Percentiles rank a stretch among this genome's conserved stretches.
phyloP scores from a whole-genome alignment of 495 filamentous ascomycete genomes.

The Aspergillus affinis region DNA sequence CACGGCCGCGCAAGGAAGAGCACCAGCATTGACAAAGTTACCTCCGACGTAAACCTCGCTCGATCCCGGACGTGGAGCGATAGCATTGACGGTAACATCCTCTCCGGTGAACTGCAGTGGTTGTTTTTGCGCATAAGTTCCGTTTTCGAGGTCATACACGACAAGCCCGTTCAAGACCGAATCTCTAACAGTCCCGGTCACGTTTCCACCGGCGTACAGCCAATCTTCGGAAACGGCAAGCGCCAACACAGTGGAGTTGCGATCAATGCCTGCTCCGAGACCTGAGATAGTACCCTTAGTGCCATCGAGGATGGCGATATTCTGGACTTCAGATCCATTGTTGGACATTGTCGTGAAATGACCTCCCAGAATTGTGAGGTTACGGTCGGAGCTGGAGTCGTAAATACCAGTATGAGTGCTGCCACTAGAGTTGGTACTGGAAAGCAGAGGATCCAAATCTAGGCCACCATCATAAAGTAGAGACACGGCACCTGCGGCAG shows the following conservation, averaged over 20 bases:
- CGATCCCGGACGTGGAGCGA: slow-evolving; percentile 64
- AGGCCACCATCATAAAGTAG: slow-evolving; percentile 54
- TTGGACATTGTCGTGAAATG: slow-evolving; percentile 73
- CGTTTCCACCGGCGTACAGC: slow-evolving; percentile 77
- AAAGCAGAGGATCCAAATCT: slow-evolving; percentile 54
- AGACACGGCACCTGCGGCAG: slow-evolving; percentile 66
- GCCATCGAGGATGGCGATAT: slow-evolving; percentile 73
- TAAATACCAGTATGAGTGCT: slow-evolving; percentile 77
- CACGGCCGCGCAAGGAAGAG: slow-evolving; percentile 74
- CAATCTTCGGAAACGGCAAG: slow-evolving; percentile 64
- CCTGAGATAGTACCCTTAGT: slow-evolving; percentile 66
- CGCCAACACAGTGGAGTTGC: slow-evolving; percentile 72
- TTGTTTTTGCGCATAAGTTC: slow-evolving; percentile 59
- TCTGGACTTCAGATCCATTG: slow-evolving; percentile 70
- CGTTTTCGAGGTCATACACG: slow-evolving; percentile 68
- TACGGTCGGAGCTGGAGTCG: slow-evolving; percentile 64
- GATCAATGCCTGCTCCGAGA: slow-evolving; percentile 61
- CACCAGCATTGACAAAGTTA: slow-evolving; percentile 76
- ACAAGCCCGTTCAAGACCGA: slow-evolving; percentile 70
- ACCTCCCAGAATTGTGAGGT: slow-evolving; percentile 85
- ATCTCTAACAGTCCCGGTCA: slow-evolving; percentile 69
- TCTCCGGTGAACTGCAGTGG: slow-evolving; percentile 68
- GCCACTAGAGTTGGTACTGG: slow-evolving; percentile 57
- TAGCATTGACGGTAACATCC: slow-evolving; percentile 70
- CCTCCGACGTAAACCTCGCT: slow-evolving; percentile 83